Evolutionary conservation across 768 basidiomycete species (phyloP).

Genomic region (Auriscalpium vulgare): DNA sequence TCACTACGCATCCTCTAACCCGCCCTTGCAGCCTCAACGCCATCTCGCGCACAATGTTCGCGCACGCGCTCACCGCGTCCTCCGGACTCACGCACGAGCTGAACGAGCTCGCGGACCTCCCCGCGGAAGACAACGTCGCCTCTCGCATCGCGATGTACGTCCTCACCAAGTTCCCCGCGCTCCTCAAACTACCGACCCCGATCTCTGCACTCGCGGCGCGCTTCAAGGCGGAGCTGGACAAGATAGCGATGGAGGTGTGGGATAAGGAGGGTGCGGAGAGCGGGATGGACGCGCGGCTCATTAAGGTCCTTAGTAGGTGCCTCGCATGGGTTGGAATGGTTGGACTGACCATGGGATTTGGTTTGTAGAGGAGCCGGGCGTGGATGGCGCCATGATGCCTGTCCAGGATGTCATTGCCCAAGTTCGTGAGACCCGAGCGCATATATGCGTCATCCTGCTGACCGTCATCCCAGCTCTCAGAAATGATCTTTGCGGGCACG

Average conservation of each 20-base stretch:
- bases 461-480: constrained; percentile 1
- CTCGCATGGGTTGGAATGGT: not conserved
- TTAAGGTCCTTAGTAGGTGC: constrained; percentile 1
- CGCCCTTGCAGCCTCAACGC: not conserved
- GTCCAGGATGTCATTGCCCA: constrained; percentile 8
- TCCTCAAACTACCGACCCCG: constrained; percentile 6
- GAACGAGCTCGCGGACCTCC: constrained; percentile 9
- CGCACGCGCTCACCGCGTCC: not conserved
- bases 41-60: constrained; percentile 8
- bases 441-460: not conserved
- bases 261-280: not conserved
- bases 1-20: too few species aligned
- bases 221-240: constrained; percentile 4
- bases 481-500: constrained; percentile 7
- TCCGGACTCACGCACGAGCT: constrained; percentile 3
- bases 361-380: not conserved
- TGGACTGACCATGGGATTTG: too few species aligned
- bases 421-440: not conserved
- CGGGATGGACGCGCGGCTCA: constrained; percentile 7
- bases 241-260: constrained; percentile 9
- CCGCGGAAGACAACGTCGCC: not conserved
- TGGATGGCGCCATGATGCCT: not conserved
- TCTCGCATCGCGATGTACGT: not conserved
- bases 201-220: constrained; percentile 3
- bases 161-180: not conserved